A percentile compares a stretch with the other conserved stretches of the same genome.
These are phyloP conservation scores for Candida takata DNA, from an alignment of 805 yeast species.

Conservation along the genomic window DNA sequence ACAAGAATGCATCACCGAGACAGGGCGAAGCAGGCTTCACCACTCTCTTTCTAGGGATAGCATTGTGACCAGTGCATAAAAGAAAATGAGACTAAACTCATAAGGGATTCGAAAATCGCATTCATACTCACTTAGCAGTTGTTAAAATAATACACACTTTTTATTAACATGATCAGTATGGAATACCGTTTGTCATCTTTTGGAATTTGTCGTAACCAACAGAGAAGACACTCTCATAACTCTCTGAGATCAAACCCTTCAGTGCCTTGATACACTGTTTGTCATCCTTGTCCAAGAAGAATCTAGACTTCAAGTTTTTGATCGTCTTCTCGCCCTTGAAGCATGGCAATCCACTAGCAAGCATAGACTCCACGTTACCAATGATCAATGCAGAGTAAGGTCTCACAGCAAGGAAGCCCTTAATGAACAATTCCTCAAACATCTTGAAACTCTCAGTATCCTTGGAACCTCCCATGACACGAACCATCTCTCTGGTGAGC, in stretches of 20 bases:
- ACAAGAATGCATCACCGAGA: too few species aligned
- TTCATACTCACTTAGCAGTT: too few species aligned
- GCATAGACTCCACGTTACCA: slow-evolving; percentile 85
- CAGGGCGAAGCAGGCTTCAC: too few species aligned
- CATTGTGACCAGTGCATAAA: too few species aligned
- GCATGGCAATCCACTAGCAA: slow-evolving; percentile 93
- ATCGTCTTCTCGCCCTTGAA: slow-evolving; percentile 81
- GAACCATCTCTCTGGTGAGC: slow-evolving; percentile 91
- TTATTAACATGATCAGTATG: slow-evolving; percentile 42
- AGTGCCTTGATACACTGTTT: slow-evolving; percentile 78
- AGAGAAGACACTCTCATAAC: slow-evolving; percentile 83
- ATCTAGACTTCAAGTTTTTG: slow-evolving; percentile 66
- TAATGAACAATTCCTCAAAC: slow-evolving; percentile 93
- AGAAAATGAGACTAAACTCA: too few species aligned
- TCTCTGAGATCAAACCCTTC: slow-evolving; percentile 67
- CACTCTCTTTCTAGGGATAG: too few species aligned
- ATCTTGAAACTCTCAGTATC: slow-evolving; percentile 82
- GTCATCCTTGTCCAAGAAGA: slow-evolving; percentile 74
- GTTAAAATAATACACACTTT: too few species aligned
- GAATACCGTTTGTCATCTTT: slow-evolving; percentile 92
- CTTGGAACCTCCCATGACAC: slow-evolving; percentile 88
- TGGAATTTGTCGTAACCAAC: slow-evolving; percentile 98
- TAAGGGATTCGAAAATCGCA: too few species aligned
- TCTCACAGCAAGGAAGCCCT: slow-evolving; percentile 83
- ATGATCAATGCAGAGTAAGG: slow-evolving; percentile 83